Base-by-base conservation (phyloP, 2,329 filamentous ascomycete genomes). In the Coniosporium tulheliwenetii region DNA sequence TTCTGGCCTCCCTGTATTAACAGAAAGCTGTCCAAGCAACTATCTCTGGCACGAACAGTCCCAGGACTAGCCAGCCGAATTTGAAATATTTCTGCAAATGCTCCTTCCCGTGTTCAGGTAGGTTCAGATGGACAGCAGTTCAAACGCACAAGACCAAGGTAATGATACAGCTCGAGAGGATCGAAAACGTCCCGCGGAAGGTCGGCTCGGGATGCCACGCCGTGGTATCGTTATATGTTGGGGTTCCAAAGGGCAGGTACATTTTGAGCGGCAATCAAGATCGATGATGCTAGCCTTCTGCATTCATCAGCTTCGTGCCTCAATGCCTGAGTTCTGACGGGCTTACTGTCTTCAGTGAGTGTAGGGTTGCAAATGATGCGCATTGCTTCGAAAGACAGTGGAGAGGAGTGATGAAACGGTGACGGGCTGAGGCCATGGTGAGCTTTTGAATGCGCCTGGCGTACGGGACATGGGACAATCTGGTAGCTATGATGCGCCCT, bases 71-170 rank as follows among this genome's bases (percentile, higher is more conserved):
- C 47, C 46, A 49, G 5, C 37, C 38, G 3, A 39, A 5, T 26
- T 45, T 47, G 9, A 35, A 37, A 10, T 33, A 44, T 1, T n/a
- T 42, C 13, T 45, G 45, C 12, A 10, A 3, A n/a, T 16, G 9
- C 10, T 10, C 31, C 12, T 36, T 29, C 26, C 13, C 13, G 10
- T 40, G 9, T 10, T 40, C 39, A 2, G 45, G 44, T 7, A 47
- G 12, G 13, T 49, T 49, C 9, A 49, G 43, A 32, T 49, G 47
- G 13, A 48, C 38, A 3, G 47, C 43, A 3, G 41, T 45, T 41
- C 44, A 49, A 14, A 47, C 38, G 31, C 47, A 49, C 10, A 48
- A 30, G 12, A 38, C 29, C 40, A 47, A 38, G 2, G 47, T 45
- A 5, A 41, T 19, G 10, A 41, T 10, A 16, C 39, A 41, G 12